Evolutionary conservation across 1,139 yeast species (phyloP), one percentile per base, ranked within the genome.

Genomic region (Nakaseomyces uthaithaninus): DNA sequence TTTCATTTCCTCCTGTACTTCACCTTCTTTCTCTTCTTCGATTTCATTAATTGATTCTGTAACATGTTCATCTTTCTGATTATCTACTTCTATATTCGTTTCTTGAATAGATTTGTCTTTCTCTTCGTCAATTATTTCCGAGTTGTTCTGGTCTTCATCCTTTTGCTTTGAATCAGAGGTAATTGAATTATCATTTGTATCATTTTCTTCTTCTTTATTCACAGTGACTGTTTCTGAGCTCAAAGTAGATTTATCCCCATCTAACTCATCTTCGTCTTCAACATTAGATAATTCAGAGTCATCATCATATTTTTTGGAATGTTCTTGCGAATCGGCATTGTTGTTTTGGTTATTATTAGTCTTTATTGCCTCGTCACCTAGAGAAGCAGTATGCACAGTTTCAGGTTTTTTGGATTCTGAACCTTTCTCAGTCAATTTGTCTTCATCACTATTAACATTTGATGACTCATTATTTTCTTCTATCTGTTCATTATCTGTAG

Each of bases 11-110:
- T 7, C 18, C 22, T 28, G 14, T 9, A 16, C 33, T 8, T 14
- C 11, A 14, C 1, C 33, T 11, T 28, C 33, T 9, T 17, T 11
- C 4, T 14, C 16, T 17, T 28, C 14, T 3, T 16, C 23, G n/a
- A n/a, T 28, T 7, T 17, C 33, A 16, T 28, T 28, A 9, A 5
- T 15, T 17, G 16, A 10, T 14, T 27, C 30, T 14, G 6, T 14
- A 2, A 16, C 54, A n/a, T 49, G 57, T 4, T 51, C 56, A 19
- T 48, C 54, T 14, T 46, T 49, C 2, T 49, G 56, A n/a, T 27
- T 14, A 11, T 30, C 36, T 27, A 17, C 22, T 12, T 16, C 6
- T 9, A 17, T 10, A 20, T 11, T 27, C 12, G 26, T n/a, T n/a
- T 18, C 18, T 15, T 36, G 34, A 28, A 17, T 36, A 17, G 12